These are phyloP conservation scores for Oryza meyeriana DNA, from an alignment of 176 grass and related monocot species.

Conservation along the genomic window DNA sequence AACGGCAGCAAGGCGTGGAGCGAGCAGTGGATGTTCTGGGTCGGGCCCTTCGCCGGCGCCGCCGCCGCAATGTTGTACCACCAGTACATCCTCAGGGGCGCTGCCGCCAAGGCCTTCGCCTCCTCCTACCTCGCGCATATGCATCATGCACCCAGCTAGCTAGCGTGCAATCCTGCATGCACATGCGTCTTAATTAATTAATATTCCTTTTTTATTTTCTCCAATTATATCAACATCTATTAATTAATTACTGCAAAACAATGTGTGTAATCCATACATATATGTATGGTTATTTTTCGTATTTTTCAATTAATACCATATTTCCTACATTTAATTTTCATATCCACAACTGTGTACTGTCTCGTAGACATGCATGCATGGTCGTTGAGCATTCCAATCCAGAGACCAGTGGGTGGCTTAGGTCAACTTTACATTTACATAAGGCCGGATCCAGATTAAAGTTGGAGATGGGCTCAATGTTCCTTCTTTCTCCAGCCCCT, in stretches of 20 bases:
- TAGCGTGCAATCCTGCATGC: not conserved
- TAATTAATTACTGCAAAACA: too few relatives aligned
- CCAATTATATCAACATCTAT: not conserved
- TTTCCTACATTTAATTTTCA: too few relatives aligned
- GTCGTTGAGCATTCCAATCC: too few relatives aligned
- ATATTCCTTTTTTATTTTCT: not conserved
- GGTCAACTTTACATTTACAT: too few relatives aligned
- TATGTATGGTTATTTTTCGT: too few relatives aligned
- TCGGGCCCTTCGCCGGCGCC: slow-evolving; percentile 30
- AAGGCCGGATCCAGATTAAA: too few relatives aligned
- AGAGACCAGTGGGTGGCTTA: too few relatives aligned
- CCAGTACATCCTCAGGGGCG: slow-evolving; percentile 34
- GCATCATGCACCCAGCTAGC: not conserved
- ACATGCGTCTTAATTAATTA: not conserved
- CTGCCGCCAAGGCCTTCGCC: slow-evolving; percentile 27
- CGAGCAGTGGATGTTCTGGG: slow-evolving; percentile 46
- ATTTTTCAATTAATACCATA: too few relatives aligned
- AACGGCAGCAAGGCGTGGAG: slow-evolving; percentile 31
- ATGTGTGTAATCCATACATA: not conserved
- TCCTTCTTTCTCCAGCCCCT: too few relatives aligned
- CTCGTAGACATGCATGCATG: too few relatives aligned
- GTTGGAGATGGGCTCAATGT: too few relatives aligned
- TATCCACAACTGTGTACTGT: too few relatives aligned
- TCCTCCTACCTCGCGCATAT: slow-evolving; percentile 30
- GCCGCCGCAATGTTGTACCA: slow-evolving; percentile 34